Percentiles rank a stretch among this genome's conserved stretches.
Evolutionary conservation across 2,329 filamentous ascomycete species (phyloP).

Genomic region (Lasiodiplodia sp.): DNA sequence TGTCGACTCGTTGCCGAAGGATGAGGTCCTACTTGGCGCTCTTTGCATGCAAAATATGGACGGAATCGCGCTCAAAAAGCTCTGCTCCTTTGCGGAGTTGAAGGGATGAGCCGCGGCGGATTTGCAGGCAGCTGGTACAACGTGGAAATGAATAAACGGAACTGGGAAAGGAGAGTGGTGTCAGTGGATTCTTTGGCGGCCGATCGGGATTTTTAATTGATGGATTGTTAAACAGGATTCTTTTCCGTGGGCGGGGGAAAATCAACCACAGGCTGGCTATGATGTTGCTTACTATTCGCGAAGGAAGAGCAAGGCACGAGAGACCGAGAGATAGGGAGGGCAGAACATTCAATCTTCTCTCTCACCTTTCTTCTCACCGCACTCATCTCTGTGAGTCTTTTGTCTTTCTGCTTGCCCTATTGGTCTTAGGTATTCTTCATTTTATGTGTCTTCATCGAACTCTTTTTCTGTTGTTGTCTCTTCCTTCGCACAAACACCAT

Average conservation of each 20-base stretch:
- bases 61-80: conserved; percentile 51
- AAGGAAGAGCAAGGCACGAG: not conserved
- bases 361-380: not conserved
- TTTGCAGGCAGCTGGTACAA: not conserved
- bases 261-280: conserved; percentile 1
- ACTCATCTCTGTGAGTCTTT: not conserved
- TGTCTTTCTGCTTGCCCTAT: not conserved
- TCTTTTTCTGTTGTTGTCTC: not conserved
- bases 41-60: conserved; percentile 54
- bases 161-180: conserved; percentile 3
- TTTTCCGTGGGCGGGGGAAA: not conserved
- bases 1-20: conserved; percentile 49
- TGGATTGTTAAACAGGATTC: conserved; percentile 1
- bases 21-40: conserved; percentile 55
- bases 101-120: conserved; percentile 33
- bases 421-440: conserved; percentile 20
- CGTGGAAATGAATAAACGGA: conserved; percentile 14
- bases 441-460: conserved; percentile 13
- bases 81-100: conserved; percentile 48
- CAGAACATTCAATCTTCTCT: not conserved
- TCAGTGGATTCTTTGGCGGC: conserved; percentile 6
- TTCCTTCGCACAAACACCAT: not conserved
- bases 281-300: not conserved
- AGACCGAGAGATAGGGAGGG: not conserved
- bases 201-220: conserved; percentile 3